Evolutionary conservation across 2,329 filamentous ascomycete species (phyloP).

Genomic region (Trichoderma sp.): DNA sequence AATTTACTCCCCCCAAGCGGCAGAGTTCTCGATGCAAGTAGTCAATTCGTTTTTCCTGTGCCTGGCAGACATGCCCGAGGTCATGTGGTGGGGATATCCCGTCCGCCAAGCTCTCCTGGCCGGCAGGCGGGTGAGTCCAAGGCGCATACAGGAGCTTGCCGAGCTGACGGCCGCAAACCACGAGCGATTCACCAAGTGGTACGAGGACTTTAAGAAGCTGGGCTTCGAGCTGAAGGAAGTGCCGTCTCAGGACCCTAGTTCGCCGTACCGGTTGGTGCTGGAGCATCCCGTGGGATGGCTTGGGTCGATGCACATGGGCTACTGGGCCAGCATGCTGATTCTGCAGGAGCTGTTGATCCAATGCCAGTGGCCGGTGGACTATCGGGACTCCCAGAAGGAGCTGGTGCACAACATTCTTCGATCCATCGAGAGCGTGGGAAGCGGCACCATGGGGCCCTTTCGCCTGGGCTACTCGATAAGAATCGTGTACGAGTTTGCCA

Average conservation of each 20-base stretch:
- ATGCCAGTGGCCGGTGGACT: conserved; percentile 31
- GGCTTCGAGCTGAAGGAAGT: conserved; percentile 29
- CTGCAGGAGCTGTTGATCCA: conserved; percentile 37
- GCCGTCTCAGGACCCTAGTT: conserved; percentile 30
- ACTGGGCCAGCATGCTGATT: conserved; percentile 41
- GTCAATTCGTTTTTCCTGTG: conserved; percentile 35
- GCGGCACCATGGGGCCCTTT: conserved; percentile 39
- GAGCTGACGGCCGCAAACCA: conserved; percentile 30
- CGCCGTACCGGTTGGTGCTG: conserved; percentile 35
- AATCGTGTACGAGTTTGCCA: conserved; percentile 40
- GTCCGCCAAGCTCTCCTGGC: conserved; percentile 20
- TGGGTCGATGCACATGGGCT: conserved; percentile 36
- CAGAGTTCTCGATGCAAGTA: conserved; percentile 26
- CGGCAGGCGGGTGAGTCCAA: conserved; percentile 30
- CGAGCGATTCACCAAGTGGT: conserved; percentile 34
- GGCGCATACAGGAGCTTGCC: conserved; percentile 30
- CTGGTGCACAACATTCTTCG: conserved; percentile 35
- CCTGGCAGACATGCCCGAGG: conserved; percentile 34
- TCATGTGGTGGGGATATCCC: conserved; percentile 33
- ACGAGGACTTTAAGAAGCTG: conserved; percentile 28
- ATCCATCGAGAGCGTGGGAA: conserved; percentile 38
- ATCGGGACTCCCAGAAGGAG: conserved; percentile 27
- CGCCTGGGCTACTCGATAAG: conserved; percentile 38
- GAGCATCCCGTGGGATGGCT: conserved; percentile 33
- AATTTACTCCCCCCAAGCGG: conserved; percentile 27